phyloP scores from a whole-genome alignment of 1,139 yeast species.

The Groenewaldozyma sp. region DNA sequence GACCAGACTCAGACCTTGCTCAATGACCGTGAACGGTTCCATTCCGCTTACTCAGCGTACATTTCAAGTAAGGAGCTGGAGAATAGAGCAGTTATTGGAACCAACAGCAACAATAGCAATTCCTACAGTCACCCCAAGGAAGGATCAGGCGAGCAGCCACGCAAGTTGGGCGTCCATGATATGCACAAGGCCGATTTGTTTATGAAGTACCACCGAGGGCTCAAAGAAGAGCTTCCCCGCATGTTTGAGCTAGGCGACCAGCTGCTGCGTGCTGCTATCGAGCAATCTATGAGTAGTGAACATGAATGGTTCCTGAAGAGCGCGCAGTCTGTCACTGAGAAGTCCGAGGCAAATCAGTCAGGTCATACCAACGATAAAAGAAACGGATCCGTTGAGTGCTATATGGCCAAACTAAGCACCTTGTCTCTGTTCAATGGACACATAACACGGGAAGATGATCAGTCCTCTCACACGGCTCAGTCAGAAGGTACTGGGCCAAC shows the following conservation, averaged over 20 bases:
- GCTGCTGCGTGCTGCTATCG: slow-evolving; percentile 18
- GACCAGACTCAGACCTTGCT: slow-evolving; percentile 18
- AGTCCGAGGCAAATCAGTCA: not conserved
- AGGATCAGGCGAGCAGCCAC: not conserved
- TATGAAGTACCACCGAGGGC: slow-evolving; percentile 19
- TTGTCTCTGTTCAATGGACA: not conserved
- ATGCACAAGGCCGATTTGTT: slow-evolving; percentile 18
- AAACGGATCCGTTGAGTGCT: not conserved
- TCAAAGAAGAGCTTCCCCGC: slow-evolving; percentile 24
- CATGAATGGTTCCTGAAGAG: slow-evolving; percentile 23
- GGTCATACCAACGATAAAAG: not conserved
- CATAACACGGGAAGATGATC: not conserved
- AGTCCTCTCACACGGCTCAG: not conserved
- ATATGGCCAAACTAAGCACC: not conserved
- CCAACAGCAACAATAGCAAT: not conserved
- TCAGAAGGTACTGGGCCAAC: not conserved
- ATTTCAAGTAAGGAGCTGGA: slow-evolving; percentile 13
- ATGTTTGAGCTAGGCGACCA: slow-evolving; percentile 19
- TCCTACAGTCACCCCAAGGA: not conserved
- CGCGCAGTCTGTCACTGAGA: too few species aligned
- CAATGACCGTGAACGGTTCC: slow-evolving; percentile 17
- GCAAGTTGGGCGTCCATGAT: slow-evolving; percentile 10
- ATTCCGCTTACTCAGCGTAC: slow-evolving; percentile 18
- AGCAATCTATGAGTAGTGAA: slow-evolving; percentile 20
- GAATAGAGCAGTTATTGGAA: slow-evolving; percentile 2